Base-by-base conservation (phyloP, 768 basidiomycete species). In the Cystobasidium ongulense region DNA sequence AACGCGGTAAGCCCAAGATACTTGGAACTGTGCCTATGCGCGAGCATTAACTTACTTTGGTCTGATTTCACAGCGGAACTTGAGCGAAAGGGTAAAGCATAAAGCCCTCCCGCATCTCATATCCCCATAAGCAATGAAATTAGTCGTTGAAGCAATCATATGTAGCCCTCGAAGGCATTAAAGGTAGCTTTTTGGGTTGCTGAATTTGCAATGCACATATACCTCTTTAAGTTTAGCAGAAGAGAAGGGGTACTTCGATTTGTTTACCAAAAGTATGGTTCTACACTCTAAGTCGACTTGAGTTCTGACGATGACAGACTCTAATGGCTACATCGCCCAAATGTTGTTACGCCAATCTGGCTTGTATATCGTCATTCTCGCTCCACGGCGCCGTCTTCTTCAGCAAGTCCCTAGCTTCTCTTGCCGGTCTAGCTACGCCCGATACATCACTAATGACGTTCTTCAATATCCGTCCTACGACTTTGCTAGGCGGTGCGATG, bases 361-460 rank as follows among this genome's bases (percentile, higher is more conserved):
- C 52, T 29, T 71, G 68, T 74, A 83, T 78, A 23, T 71, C 74
- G 21, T 79, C 78, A 74, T 83, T 83, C 38, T 80, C 80, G 10
- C 77, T 67, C 74, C 77, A 84, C 46, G 81, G 81, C 33, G 79
- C 75, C 43, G 78, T 78, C 46, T 80, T 79, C 76, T 78, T 82
- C 38, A 94, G 78, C 27, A 88, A 72, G 63, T 95, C 92, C 75
- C 88, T 84, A 1, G 92, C 88, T 78, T 94, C 91, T 53, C 92
- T 83, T 7, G 91, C 89, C 0, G 91, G 91, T 57, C 91, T 84
- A 11, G 90, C 85, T 52, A 94, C 86, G 23, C 85, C 84, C 1
- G 90, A 87, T 39, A 86, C 52, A 13, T 61, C 62, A 39, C 39
- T 63, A 8, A 43, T 29, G 36, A 63, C 35, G 25, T 35, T 63